These are phyloP conservation scores for Andrographis paniculata DNA, from an alignment of 305 asterid species.

Conservation along the genomic window DNA sequence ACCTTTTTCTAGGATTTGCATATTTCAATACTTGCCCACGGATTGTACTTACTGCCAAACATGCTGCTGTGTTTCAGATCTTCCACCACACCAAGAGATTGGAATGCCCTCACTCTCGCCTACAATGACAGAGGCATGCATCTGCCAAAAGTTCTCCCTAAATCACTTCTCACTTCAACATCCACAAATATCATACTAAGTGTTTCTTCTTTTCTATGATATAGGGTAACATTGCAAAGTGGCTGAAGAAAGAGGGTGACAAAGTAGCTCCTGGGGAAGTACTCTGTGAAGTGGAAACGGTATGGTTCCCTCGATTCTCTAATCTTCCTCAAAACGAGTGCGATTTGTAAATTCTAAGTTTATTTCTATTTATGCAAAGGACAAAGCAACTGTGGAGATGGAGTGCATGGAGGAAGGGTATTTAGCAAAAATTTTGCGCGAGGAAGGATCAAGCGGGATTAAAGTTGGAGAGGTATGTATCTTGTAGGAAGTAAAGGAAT, in stretches of 20 bases:
- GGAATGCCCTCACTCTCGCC: conserved; percentile 99
- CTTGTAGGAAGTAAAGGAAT: conserved; percentile 8
- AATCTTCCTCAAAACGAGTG: conserved; percentile 12
- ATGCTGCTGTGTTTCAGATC: conserved; percentile 42
- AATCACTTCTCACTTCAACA: conserved; percentile 7
- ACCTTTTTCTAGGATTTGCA: no score
- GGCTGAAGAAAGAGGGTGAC: conserved; percentile 99
- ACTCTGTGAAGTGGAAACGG: conserved; percentile 99
- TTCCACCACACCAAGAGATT: conserved; percentile 95
- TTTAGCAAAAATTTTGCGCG: conserved; percentile 82
- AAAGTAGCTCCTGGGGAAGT: conserved; percentile 94
- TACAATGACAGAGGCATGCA: conserved; percentile 89
- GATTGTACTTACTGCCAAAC: conserved; percentile 11
- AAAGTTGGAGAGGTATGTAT: conserved; percentile 96
- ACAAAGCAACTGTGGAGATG: conserved; percentile 98
- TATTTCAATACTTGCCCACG: no score
- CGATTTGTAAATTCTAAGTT: conserved; percentile 14
- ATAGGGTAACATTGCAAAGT: conserved; percentile 94
- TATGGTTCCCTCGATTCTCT: conserved; percentile 32
- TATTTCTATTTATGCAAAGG: conserved; percentile 38
- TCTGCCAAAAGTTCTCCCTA: conserved; percentile 15
- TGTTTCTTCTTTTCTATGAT: conserved; percentile 19
- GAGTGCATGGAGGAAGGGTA: conserved; percentile 99
- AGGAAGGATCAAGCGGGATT: conserved; percentile 89
- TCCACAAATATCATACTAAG: conserved; percentile 12